Conservation (phyloP, 768 basidiomycete genomes). For the Tylopilus sp. region DNA sequence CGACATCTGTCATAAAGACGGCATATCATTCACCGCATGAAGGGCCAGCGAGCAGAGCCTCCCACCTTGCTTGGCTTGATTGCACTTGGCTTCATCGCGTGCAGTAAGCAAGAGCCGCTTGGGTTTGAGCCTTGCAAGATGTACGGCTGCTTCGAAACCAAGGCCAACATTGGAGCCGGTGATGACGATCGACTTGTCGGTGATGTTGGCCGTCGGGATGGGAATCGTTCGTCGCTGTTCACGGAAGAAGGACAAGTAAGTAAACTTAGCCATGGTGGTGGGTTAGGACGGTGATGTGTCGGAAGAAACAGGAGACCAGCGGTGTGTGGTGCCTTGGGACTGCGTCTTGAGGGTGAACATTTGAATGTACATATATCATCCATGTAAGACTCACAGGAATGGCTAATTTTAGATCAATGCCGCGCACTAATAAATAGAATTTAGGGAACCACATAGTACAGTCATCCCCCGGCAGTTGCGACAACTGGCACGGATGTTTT, state of each 20-base stretch:
- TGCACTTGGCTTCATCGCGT: conserved; percentile 18
- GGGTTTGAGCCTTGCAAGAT: conserved; percentile 23
- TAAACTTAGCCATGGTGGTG: conserved; percentile 24
- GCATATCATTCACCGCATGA: not conserved
- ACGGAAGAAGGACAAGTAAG: conserved; percentile 10
- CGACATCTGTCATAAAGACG: conserved; percentile 12
- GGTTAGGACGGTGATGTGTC: too few species aligned
- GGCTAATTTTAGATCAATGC: too few species aligned
- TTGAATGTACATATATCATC: too few species aligned
- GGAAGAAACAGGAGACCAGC: too few species aligned
- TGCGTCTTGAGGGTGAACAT: too few species aligned
- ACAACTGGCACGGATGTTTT: too few species aligned
- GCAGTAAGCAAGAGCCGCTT: conserved; percentile 16
- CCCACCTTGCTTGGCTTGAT: conserved; percentile 18
- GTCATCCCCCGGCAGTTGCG: too few species aligned
- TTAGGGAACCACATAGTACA: too few species aligned
- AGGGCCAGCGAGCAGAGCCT: not conserved
- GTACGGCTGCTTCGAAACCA: conserved; percentile 26
- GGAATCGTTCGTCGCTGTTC: conserved; percentile 29
- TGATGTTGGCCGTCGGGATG: conserved; percentile 14
- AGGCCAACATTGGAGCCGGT: conserved; percentile 29
- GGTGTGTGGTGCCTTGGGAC: too few species aligned
- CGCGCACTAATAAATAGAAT: too few species aligned
- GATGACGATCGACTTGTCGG: conserved; percentile 24
- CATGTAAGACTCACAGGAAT: too few species aligned